phyloP scores from a whole-genome alignment of 1,139 yeast species.

The Starmera stellimalicola region DNA sequence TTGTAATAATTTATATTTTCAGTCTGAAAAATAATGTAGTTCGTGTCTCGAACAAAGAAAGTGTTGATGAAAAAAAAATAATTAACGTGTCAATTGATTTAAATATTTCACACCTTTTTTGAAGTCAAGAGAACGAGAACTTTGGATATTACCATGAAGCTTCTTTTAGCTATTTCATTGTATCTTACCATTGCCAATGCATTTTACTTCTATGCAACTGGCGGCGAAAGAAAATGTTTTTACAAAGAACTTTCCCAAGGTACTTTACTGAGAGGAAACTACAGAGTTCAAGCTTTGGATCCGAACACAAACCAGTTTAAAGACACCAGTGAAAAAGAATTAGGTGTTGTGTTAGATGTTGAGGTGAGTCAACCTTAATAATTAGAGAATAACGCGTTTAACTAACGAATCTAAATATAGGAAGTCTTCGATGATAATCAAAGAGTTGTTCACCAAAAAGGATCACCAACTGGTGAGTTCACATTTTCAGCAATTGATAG shows the following conservation, averaged over 20 bases:
- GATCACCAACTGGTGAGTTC: conserved; percentile 51
- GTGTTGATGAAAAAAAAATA: background rate
- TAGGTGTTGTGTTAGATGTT: conserved; percentile 42
- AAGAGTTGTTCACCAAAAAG: conserved; percentile 58
- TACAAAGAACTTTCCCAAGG: conserved; percentile 53
- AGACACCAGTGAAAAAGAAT: conserved; percentile 32
- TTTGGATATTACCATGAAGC: conserved; percentile 4
- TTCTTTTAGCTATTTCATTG: conserved; percentile 11
- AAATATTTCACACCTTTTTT: too few relatives aligned
- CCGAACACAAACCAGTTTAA: conserved; percentile 29
- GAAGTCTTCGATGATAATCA: conserved; percentile 62
- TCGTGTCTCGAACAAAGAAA: background rate
- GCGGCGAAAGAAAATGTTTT: conserved; percentile 56
- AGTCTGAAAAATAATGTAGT: background rate
- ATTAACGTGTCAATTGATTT: background rate
- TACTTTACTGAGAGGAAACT: conserved; percentile 50
- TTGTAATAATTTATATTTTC: too few relatives aligned
- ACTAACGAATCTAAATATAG: conserved; percentile 13
- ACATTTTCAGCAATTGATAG: conserved; percentile 60
- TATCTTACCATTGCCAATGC: conserved; percentile 21
- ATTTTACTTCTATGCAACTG: conserved; percentile 42
- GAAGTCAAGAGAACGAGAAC: too few relatives aligned
- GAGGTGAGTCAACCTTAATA: conserved; percentile 27
- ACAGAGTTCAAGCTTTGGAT: conserved; percentile 49
- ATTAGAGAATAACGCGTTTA: too few relatives aligned